Evolutionary conservation across 140 eudicot genomes (phyloP), one percentile per base, ranked within the genome.

Genomic region (Anethum foeniculum): DNA sequence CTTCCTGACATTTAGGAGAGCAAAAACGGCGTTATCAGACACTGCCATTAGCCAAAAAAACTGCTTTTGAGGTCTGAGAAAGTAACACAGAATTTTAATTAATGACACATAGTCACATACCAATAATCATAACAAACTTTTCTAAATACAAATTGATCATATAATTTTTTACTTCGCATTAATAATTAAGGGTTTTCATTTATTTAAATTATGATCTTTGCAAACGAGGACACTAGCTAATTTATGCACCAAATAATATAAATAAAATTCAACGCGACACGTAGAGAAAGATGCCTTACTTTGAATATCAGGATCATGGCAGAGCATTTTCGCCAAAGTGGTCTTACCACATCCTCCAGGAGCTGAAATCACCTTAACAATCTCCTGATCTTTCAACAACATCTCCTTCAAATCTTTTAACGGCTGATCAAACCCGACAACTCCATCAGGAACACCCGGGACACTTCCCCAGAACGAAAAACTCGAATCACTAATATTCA

Each of bases 281-380:
- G 19, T 0, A 18, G 19, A 72, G 7, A 14, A 1, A 0, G 58
- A 74, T 23, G 49, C 49, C 76, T 71, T 19, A 79, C 81, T 71
- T 79, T 44, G 16, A 62, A 79, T 79, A 25, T 79, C 76, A 60
- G 6, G 38, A 46, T 79, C 81, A 13, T 52, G 74, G 28, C 81
- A 79, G 56, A 79, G 75, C 81, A 79, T 62, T 43, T 79, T 79
- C 0, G 62, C 74, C 75, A 79, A 41, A 32, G 81, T 79, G 38
- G 75, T 79, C 81, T 79, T 79, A 51, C 81, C 81, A 44, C 81
- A 79, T 7, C 81, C 81, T 60, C 75, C 81, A 0, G 81, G 75
- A 79, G 75, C 81, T 1, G 81, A 79, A 79, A 79, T 2, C 25
- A 79, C 81, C 49, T 60, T 72, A 48, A 79, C 76, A 0, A 52